A percentile compares a stretch with the other conserved stretches of the same genome.
phyloP scores from a whole-genome alignment of 306 rosid genomes.

The Echinosophora koreensis region DNA sequence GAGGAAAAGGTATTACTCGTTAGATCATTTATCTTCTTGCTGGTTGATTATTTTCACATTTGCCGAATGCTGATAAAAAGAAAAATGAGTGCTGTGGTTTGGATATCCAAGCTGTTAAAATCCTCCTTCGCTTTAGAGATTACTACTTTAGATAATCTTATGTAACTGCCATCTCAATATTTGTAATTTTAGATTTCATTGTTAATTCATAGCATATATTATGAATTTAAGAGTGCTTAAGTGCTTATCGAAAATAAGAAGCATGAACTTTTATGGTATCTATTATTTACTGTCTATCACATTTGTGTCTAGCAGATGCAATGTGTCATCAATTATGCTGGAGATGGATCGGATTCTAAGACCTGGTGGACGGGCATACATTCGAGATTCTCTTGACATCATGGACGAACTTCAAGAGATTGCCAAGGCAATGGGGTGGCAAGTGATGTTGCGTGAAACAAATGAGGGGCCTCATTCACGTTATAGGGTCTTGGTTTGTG shows the following conservation, averaged over 20 bases:
- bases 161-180: constrained; percentile 11
- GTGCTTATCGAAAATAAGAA: constrained; percentile 7
- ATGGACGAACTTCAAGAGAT: constrained; percentile 90
- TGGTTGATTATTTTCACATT: constrained; percentile 16
- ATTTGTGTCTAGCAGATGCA: constrained; percentile 66
- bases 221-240: background rate
- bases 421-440: constrained; percentile 93
- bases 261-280: background rate
- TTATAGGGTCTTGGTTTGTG: constrained; percentile 79
- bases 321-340: constrained; percentile 84
- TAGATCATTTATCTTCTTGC: constrained; percentile 14
- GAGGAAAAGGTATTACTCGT: constrained; percentile 74
- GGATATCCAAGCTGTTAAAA: too few species aligned
- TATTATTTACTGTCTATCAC: constrained; percentile 24
- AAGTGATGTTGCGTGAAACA: constrained; percentile 67
- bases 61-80: background rate
- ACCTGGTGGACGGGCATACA: constrained; percentile 84
- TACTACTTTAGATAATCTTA: background rate
- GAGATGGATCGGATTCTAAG: constrained; percentile 98
- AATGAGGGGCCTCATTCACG: constrained; percentile 93
- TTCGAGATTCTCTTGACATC: constrained; percentile 76
- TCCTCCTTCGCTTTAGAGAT: background rate
- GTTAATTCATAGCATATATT: constrained; percentile 8
- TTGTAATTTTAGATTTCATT: background rate
- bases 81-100: too few species aligned